Base-by-base conservation (phyloP, 2,329 filamentous ascomycete genomes). In the Diaporthe ampelina region DNA sequence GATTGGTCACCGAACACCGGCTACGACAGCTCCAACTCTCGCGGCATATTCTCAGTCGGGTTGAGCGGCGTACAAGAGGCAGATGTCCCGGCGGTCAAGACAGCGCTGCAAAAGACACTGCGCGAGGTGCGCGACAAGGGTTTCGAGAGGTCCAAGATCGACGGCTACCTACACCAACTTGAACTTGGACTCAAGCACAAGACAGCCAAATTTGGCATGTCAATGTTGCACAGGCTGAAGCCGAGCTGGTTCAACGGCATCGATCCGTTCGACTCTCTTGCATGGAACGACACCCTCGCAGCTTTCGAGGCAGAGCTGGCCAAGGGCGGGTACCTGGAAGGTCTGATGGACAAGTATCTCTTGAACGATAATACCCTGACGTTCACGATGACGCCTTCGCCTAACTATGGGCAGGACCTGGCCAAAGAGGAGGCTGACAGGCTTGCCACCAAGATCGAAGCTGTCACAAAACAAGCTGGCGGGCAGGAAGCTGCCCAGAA, bases 1-100 rank as follows among this genome's bases (percentile, higher is more conserved):
- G 96, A 98, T 79, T 99, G 95, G 86, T 97, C 95, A 70, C 95
- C 97, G 4, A 99, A 99, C 81, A 94, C 95, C 2, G 97, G 97
- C 17, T 97, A 97, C 79, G 96, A 98, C 81, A 90, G 90, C 70
- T 94, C 93, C 37, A 93, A 91, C 29, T 94, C 91, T 78, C 88
- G 90, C 24, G 94, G 94, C 2, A 93, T 98, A 58, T 97, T 98
- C 81, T 98, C 96, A 0, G 90, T 98, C 54, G 97, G 97, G 1
- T 85, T 98, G 43, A 97, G 93, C 70, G 97, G 96, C n/a, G 94
- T 98, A 13, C 93, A 93, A 77, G 91, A 95, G 81, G 90, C 91
- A 5, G 93, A 98, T 79, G 91, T 97, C 4, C 86, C 91, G 4
- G 94, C 92, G 79, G 90, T 98, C 61, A 94, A 95, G 82, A 88